These are phyloP conservation scores for Tuber melanosporum DNA, from an alignment of 495 filamentous ascomycete genomes.

Conservation along the genomic window DNA sequence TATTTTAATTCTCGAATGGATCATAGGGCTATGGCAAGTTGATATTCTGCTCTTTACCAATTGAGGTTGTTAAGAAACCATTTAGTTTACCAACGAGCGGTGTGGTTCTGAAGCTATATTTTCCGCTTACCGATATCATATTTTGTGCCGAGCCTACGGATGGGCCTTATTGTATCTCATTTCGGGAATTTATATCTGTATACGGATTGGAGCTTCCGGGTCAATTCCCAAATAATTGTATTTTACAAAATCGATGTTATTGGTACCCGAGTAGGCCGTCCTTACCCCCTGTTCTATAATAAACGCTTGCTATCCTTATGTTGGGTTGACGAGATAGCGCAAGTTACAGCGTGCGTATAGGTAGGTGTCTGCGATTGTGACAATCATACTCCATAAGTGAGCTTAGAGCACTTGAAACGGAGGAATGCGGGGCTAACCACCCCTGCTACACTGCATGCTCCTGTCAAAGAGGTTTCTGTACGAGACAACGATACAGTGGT, in stretches of 20 bases:
- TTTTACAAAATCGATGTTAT: neutral
- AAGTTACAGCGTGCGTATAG: too few species aligned
- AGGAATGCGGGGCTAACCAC: too few species aligned
- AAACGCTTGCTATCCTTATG: too few species aligned
- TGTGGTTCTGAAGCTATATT: neutral
- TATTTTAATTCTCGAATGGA: constrained; percentile 1
- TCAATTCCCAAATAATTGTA: neutral
- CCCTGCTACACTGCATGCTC: too few species aligned
- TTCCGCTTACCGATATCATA: neutral
- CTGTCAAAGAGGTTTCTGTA: too few species aligned
- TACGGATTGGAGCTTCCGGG: neutral
- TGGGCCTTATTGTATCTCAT: neutral
- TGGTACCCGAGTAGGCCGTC: too few species aligned
- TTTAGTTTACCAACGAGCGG: neutral
- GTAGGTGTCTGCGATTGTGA: too few species aligned
- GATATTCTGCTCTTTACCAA: neutral
- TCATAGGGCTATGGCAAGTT: neutral
- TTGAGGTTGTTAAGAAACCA: neutral
- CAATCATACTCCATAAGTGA: too few species aligned
- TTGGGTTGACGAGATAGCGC: too few species aligned
- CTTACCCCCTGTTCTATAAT: too few species aligned
- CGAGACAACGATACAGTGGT: too few species aligned
- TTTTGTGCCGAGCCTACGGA: neutral
- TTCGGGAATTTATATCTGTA: neutral
- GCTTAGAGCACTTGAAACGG: too few species aligned